Conservation (phyloP, 768 basidiomycete genomes). For the Coprinopsis cinerea region DNA sequence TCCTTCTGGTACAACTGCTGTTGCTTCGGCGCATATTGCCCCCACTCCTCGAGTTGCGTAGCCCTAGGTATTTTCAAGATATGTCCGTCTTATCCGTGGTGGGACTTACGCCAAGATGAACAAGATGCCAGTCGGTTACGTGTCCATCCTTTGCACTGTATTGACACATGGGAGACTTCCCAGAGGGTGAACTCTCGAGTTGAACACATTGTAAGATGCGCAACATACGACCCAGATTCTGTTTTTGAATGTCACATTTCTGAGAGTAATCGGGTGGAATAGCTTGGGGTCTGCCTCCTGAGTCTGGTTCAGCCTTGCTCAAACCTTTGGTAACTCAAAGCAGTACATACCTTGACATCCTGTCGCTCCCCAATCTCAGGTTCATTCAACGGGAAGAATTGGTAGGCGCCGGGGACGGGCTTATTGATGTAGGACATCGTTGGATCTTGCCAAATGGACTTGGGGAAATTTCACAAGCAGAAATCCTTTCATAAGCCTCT, state of each 20-base stretch:
- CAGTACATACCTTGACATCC: conserved; percentile 5
- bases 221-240: conserved; percentile 62
- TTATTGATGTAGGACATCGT: conserved; percentile 32
- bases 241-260: conserved; percentile 64
- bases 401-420: conserved; percentile 41
- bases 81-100: not conserved
- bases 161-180: conserved; percentile 83
- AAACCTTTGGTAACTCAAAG: too few species aligned
- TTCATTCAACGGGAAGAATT: conserved; percentile 57
- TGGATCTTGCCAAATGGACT: not conserved
- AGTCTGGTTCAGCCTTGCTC: not conserved
- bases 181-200: too few species aligned
- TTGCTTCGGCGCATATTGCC: conserved; percentile 69
- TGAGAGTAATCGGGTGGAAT: conserved; percentile 62
- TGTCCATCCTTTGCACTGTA: conserved; percentile 73
- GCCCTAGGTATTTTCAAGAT: conserved; percentile 26
- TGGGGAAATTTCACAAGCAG: too few species aligned
- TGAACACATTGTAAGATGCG: too few species aligned
- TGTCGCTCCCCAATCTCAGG: conserved; percentile 44
- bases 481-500: too few species aligned
- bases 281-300: conserved; percentile 52
- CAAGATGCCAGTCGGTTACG: conserved; percentile 79
- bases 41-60: conserved; percentile 70
- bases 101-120: conserved; percentile 61
- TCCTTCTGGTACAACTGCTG: conserved; percentile 66